Conservation (phyloP, 73 alveolate genomes). For the Tetrahymena elliotti region DNA sequence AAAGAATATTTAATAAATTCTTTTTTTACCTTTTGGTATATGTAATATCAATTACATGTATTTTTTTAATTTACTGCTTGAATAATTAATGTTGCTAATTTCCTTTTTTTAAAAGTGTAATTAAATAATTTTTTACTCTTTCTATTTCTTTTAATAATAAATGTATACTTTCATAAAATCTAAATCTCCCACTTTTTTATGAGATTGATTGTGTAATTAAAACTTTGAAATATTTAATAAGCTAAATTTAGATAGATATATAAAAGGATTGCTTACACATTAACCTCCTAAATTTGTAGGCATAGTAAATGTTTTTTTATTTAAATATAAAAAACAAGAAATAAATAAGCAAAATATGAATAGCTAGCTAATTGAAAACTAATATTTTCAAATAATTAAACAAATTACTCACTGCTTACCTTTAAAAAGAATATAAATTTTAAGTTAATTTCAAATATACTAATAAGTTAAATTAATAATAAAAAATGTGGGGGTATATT, state of each 20-base stretch:
- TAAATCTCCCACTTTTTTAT: neutral
- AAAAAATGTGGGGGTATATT: neutral
- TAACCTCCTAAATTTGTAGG: too few species aligned
- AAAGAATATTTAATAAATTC: neutral
- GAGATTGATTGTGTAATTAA: neutral
- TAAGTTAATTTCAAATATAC: neutral
- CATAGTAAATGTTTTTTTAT: too few species aligned
- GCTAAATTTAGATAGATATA: neutral
- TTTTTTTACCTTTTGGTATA: neutral
- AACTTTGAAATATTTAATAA: too few species aligned
- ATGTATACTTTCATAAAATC: neutral
- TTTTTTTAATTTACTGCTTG: neutral
- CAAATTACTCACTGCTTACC: neutral
- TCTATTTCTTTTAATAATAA: too few species aligned
- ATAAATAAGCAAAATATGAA: too few species aligned
- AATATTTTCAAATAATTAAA: too few species aligned
- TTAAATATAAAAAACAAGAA: too few species aligned
- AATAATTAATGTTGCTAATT: neutral
- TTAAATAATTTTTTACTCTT: neutral
- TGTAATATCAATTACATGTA: neutral
- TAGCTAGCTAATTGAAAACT: too few species aligned
- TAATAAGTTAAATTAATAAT: neutral
- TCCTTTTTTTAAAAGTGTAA: neutral
- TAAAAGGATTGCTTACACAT: too few species aligned
- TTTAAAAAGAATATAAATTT: neutral